Percentiles rank a stretch among this genome's conserved stretches.
These are phyloP conservation scores for Heterococcus sp. DNA, from an alignment of 108 stramenopile species.

Conservation along the genomic window DNA sequence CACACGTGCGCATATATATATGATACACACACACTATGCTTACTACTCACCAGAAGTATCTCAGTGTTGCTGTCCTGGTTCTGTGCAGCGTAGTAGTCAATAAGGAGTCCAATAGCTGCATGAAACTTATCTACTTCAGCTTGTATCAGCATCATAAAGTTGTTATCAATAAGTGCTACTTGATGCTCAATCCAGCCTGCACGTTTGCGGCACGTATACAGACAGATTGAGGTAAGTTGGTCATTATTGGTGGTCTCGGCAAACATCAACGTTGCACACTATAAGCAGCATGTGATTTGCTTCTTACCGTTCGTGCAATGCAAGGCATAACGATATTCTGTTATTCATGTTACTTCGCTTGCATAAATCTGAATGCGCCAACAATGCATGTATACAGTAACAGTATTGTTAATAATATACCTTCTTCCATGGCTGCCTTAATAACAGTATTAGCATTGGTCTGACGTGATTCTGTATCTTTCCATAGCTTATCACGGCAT, in stretches of 20 bases:
- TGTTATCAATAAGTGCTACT: constrained; percentile 11
- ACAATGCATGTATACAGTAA: not conserved
- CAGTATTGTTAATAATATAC: not conserved
- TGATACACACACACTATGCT: too few relatives aligned
- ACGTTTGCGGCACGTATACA: not conserved
- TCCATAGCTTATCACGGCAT: constrained; percentile 19
- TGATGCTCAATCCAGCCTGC: constrained; percentile 40
- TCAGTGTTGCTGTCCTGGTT: constrained; percentile 8
- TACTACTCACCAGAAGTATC: constrained; percentile 26
- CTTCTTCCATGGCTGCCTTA: constrained; percentile 1
- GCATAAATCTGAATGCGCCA: not conserved
- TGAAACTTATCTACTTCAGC: constrained; percentile 38
- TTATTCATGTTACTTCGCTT: not conserved
- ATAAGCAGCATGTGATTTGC: not conserved
- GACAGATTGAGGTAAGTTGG: not conserved
- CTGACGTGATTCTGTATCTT: constrained; percentile 14
- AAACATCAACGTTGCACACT: not conserved
- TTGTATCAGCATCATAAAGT: constrained; percentile 41
- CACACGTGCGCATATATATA: not conserved
- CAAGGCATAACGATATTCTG: not conserved
- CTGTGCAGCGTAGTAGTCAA: constrained; percentile 10
- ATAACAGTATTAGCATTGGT: not conserved
- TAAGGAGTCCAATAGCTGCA: constrained; percentile 12
- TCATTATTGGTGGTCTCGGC: not conserved
- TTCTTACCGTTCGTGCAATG: not conserved